Evolutionary conservation across 176 grass and related monocot genomes (phyloP).

Genomic region (Chrysopogon serrulatus): DNA sequence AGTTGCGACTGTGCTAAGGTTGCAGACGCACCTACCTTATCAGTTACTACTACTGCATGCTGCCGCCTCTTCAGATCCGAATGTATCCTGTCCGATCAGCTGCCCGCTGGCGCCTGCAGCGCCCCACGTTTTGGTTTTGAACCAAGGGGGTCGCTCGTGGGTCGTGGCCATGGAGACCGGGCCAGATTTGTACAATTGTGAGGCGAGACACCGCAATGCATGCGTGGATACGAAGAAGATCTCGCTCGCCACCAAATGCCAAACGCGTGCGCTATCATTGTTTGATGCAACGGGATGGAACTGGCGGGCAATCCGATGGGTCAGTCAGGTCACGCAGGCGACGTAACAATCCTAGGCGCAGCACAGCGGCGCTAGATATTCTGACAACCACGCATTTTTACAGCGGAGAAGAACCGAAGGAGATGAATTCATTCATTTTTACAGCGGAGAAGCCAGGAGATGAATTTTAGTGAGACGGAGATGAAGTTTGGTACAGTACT

Average conservation of each 20-base stretch:
- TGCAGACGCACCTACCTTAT: neutral
- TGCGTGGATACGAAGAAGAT: neutral
- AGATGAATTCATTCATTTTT: too few relatives aligned
- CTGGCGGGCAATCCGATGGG: neutral
- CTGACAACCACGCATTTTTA: neutral
- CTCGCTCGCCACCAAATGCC: neutral
- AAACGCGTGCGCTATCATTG: conserved; percentile 9
- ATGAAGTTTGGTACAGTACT: neutral
- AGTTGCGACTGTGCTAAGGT: too few relatives aligned
- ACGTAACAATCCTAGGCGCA: neutral
- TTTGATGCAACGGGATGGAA: neutral
- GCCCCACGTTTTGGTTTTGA: neutral
- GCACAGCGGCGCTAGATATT: neutral
- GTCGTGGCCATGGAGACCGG: neutral
- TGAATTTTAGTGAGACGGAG: neutral
- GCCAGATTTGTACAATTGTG: conserved; percentile 28
- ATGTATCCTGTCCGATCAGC: neutral
- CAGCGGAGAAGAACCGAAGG: too few relatives aligned
- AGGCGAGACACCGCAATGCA: neutral
- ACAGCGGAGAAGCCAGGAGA: too few relatives aligned
- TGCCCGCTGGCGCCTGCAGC: neutral
- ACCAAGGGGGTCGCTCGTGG: neutral
- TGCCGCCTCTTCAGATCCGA: conserved; percentile 5
- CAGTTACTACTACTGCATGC: neutral
- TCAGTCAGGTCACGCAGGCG: neutral